A percentile compares a stretch with the other conserved stretches of the same genome.
Conservation (phyloP, 495 filamentous ascomycete species). For the Entonaema liquescens region DNA sequence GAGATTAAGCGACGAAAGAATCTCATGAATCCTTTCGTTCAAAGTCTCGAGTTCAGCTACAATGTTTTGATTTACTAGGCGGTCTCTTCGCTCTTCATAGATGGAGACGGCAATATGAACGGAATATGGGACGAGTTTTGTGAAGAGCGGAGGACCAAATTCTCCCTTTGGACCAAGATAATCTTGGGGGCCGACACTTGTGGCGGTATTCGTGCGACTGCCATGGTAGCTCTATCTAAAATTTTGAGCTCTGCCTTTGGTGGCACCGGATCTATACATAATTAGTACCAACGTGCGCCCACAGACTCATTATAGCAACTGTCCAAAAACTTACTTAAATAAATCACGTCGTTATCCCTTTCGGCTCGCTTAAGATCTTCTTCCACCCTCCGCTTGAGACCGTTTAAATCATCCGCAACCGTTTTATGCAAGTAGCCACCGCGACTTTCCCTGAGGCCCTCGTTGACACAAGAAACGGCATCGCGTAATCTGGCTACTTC, state of each 20-base stretch:
- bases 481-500: conserved; percentile 89
- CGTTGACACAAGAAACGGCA: conserved; percentile 81
- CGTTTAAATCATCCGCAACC: conserved; percentile 83
- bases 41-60: conserved; percentile 85
- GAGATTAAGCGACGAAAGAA: conserved; percentile 83
- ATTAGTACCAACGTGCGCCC: conserved; percentile 12
- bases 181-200: conserved; percentile 83
- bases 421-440: conserved; percentile 80
- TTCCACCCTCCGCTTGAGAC: conserved; percentile 79
- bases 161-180: conserved; percentile 81
- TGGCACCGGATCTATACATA: conserved; percentile 71
- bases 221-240: conserved; percentile 90
- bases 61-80: conserved; percentile 84
- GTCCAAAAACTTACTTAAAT: conserved; percentile 63
- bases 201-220: conserved; percentile 76
- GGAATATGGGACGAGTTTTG: conserved; percentile 92
- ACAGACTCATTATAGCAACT: not conserved
- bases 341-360: conserved; percentile 96
- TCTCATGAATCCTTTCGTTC: conserved; percentile 80
- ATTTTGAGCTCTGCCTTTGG: conserved; percentile 87
- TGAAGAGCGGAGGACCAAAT: conserved; percentile 85
- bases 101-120: conserved; percentile 95
- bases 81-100: conserved; percentile 90
- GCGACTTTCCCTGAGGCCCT: conserved; percentile 83
- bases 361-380: conserved; percentile 93